phyloP scores from a whole-genome alignment of 139 green algal genomes.

The Haematococcus lacustris region DNA sequence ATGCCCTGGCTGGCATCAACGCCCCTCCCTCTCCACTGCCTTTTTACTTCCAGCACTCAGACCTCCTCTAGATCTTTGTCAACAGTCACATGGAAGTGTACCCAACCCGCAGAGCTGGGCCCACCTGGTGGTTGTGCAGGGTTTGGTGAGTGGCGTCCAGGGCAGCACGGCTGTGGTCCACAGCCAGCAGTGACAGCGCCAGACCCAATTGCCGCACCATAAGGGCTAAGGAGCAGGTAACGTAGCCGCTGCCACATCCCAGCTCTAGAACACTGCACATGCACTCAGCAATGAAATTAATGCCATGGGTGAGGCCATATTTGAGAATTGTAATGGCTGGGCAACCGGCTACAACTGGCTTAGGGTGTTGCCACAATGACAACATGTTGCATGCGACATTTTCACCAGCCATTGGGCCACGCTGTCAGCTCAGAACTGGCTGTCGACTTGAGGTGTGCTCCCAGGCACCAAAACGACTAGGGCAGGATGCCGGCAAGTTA shows the following conservation, averaged over 20 bases:
- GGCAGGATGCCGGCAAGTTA: neutral
- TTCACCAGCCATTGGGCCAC: neutral
- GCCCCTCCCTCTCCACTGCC: neutral
- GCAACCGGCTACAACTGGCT: neutral
- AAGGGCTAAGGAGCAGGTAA: constrained; percentile 66
- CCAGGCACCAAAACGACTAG: neutral
- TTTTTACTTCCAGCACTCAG: neutral
- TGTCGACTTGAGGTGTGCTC: neutral
- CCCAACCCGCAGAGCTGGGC: neutral
- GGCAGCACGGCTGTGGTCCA: constrained; percentile 59
- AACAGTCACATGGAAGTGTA: neutral
- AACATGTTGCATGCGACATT: neutral
- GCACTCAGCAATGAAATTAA: neutral
- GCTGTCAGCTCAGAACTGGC: neutral
- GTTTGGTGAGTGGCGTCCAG: constrained; percentile 41
- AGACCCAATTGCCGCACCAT: constrained; percentile 34
- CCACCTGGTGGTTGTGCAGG: constrained; percentile 40
- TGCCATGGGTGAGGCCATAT: no score
- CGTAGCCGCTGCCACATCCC: constrained; percentile 78
- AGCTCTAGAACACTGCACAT: constrained; percentile 60
- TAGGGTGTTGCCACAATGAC: neutral
- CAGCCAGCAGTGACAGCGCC: constrained; percentile 27
- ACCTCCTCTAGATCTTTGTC: neutral
- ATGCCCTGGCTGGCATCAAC: neutral
- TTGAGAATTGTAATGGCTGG: no score